Evolutionary conservation across 192 early-diverging fungal species (phyloP).

Genomic region (Entophlyctis luteolus): DNA sequence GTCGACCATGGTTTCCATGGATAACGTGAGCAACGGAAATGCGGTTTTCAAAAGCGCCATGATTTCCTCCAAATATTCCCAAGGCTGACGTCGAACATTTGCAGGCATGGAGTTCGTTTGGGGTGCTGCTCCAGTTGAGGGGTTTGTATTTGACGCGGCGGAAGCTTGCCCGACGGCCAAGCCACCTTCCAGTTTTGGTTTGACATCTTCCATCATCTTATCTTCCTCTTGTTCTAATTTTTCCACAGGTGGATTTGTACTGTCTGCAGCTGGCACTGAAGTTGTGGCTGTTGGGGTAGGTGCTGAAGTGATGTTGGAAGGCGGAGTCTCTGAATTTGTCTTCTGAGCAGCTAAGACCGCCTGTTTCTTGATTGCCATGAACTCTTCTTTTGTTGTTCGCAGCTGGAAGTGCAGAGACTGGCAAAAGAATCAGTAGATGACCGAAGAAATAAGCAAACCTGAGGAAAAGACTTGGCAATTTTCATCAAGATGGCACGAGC

Average conservation of each 20-base stretch:
- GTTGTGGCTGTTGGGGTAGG: not conserved
- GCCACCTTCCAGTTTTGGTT: not conserved
- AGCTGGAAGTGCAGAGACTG: slow-evolving; percentile 93
- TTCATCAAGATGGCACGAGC: slow-evolving; percentile 80
- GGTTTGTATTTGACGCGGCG: not conserved
- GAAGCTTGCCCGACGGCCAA: not conserved
- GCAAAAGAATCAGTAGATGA: not conserved
- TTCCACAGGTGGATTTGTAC: not conserved
- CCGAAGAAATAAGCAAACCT: slow-evolving; percentile 46
- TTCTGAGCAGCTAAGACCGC: slow-evolving; percentile 17
- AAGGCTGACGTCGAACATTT: slow-evolving; percentile 56
- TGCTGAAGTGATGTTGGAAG: not conserved
- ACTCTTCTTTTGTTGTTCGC: slow-evolving; percentile 88
- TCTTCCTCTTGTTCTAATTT: slow-evolving; percentile 20
- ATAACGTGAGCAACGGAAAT: slow-evolving; percentile 85
- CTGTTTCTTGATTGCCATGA: slow-evolving; percentile 59
- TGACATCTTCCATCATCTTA: not conserved
- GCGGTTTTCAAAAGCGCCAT: slow-evolving; percentile 93
- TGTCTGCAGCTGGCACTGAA: not conserved
- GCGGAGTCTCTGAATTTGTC: not conserved
- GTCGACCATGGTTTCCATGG: slow-evolving; percentile 98
- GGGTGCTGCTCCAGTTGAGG: not conserved
- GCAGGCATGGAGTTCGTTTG: not conserved
- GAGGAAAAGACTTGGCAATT: slow-evolving; percentile 91
- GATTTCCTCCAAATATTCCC: slow-evolving; percentile 90